Evolutionary conservation across 306 rosid genomes (phyloP).

Genomic region (Mucuna pruriens): DNA sequence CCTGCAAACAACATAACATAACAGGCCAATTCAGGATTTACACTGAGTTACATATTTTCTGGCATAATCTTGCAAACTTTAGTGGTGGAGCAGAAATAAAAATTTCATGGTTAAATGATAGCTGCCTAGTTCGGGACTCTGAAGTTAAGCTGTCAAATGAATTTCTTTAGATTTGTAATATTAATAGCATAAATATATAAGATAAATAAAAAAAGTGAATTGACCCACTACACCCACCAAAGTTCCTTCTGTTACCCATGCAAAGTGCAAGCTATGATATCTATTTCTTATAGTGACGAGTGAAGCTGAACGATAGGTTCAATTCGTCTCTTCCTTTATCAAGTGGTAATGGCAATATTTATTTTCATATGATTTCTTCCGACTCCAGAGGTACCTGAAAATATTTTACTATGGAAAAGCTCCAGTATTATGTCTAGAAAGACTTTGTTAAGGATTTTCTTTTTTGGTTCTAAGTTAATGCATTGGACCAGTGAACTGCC

Average conservation of each 20-base stretch:
- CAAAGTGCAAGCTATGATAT: slow-evolving; percentile 4
- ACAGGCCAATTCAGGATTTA: slow-evolving; percentile 32
- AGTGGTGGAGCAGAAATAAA: slow-evolving; percentile 9
- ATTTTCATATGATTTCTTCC: neutral
- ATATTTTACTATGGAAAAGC: neutral
- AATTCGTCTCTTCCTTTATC: neutral
- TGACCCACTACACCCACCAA: neutral
- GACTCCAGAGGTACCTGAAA: neutral
- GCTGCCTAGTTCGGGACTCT: slow-evolving; percentile 1
- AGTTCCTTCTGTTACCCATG: neutral
- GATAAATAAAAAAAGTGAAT: neutral
- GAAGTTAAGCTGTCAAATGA: slow-evolving; percentile 31
- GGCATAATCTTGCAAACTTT: slow-evolving; percentile 19
- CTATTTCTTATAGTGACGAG: neutral
- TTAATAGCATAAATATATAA: neutral
- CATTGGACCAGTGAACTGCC: neutral
- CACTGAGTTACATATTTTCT: slow-evolving; percentile 4
- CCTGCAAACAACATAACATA: slow-evolving; percentile 54
- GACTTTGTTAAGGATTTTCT: neutral
- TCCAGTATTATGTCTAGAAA: neutral
- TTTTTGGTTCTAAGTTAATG: neutral
- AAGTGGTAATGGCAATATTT: neutral
- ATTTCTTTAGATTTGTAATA: neutral
- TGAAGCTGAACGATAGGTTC: neutral
- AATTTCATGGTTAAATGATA: slow-evolving; percentile 13